Base-by-base conservation (phyloP, 305 asterid species). In the Fraxinus sp. region DNA sequence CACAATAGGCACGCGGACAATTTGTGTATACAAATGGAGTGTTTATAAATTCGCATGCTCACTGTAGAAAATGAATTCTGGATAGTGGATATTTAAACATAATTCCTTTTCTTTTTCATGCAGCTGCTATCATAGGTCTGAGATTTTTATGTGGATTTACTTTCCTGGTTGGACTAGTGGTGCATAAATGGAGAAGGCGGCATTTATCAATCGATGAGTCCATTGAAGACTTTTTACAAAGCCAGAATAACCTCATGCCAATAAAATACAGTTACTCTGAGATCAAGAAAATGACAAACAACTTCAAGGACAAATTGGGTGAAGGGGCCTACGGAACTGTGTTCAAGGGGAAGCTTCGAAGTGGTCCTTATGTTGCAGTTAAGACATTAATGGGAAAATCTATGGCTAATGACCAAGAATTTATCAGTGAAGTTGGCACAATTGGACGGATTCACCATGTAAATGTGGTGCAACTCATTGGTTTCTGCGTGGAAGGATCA, bases 271-370 rank as follows among this genome's bases (percentile, higher is more conserved):
- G 85, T n/a, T 87, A 85, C 59, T 84, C 81, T 0, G 89, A 88
- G 35, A 82, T 88, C 18, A 88, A 70, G 85, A 88, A 82, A 79
- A 90, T 90, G 91, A 90, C 91, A 0, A 85, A 46, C 55, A 85
- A 82, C 43, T 88, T 88, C 87, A 85, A 37, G 70, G 86, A 87
- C 11, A 88, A 76, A 80, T 71, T 90, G 4, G 91, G 93, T 0
- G 88, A 89, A 89, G 92, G 91, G 7, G 93, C 89, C 7, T 90
- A 75, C 16, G 93, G 92, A 35, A 46, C 82, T 22, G 91, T 90
- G 22, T 87, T 80, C 79, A 89, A 87, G 84, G 93, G 93, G 77
- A 90, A 87, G 76, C 88, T 89, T 14, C 85, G 79, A 5, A 89
- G 93, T 77, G 92, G 93, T 16, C 87, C 55, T 75, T 78, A 39